Conservation (phyloP, 2,329 filamentous ascomycete species). For the Colletotrichum liaoningense region DNA sequence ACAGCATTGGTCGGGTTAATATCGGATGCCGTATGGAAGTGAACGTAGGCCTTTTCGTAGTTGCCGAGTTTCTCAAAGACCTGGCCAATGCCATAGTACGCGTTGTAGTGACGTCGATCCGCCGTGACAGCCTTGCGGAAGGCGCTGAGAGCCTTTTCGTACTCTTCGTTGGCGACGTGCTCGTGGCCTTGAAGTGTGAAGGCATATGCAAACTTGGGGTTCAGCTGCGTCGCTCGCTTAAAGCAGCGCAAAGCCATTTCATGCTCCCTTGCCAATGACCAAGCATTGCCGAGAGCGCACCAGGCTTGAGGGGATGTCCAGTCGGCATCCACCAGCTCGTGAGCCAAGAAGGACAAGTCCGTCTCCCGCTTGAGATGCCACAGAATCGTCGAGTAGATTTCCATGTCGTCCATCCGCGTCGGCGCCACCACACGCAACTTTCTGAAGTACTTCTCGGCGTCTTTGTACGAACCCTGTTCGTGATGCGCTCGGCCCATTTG, state of each 20-base stretch:
- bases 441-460: constrained; percentile 88
- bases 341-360: constrained; percentile 90
- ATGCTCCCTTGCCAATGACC: constrained; percentile 91
- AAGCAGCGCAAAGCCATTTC: constrained; percentile 96
- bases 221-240: constrained; percentile 90
- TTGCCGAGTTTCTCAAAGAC: constrained; percentile 93
- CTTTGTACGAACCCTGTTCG: constrained; percentile 86
- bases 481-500: constrained; percentile 93
- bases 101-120: constrained; percentile 93
- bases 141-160: constrained; percentile 89
- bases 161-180: constrained; percentile 95
- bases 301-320: constrained; percentile 94
- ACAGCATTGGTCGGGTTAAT: constrained; percentile 97
- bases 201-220: constrained; percentile 92
- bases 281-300: constrained; percentile 95
- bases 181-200: constrained; percentile 97
- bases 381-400: constrained; percentile 98
- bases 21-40: constrained; percentile 86
- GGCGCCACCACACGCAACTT: constrained; percentile 84
- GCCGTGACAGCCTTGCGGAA: constrained; percentile 89
- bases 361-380: constrained; percentile 97
- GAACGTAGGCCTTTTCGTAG: constrained; percentile 89
- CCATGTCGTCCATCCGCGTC: constrained; percentile 91
- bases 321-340: constrained; percentile 87
- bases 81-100: constrained; percentile 90